Conservation (phyloP, 306 rosid genomes). For the Malus asiatica region DNA sequence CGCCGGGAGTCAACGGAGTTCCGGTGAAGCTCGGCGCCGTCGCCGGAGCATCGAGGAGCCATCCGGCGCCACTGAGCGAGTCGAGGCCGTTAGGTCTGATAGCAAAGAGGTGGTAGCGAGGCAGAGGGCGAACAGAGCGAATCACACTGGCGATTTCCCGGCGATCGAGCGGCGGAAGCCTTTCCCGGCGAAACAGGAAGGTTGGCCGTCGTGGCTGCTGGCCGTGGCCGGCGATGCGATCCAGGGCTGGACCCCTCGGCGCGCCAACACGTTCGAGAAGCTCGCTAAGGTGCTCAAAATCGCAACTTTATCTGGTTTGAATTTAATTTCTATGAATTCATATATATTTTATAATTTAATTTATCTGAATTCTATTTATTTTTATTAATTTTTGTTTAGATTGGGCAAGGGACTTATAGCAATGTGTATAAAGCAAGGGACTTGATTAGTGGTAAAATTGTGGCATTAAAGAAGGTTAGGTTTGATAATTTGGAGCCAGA, state of each 20-base stretch:
- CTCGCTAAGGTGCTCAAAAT: conserved; percentile 58
- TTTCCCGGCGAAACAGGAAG: conserved; percentile 41
- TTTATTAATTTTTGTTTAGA: conserved; percentile 30
- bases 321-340: not conserved
- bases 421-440: conserved; percentile 95
- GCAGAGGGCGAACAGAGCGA: conserved; percentile 21
- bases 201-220: conserved; percentile 94
- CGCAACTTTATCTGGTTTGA: not conserved
- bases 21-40: conserved; percentile 14
- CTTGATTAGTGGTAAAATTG: conserved; percentile 64
- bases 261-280: conserved; percentile 88
- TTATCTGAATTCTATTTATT: not conserved
- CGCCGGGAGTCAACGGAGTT: conserved; percentile 3
- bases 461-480: conserved; percentile 91
- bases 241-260: conserved; percentile 91
- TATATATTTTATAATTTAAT: not conserved
- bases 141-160: conserved; percentile 45
- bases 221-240: conserved; percentile 92
- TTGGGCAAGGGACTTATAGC: conserved; percentile 99
- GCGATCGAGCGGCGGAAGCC: conserved; percentile 51
- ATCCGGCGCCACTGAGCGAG: conserved; percentile 18
- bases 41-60: conserved; percentile 25
- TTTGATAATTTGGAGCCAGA: conserved; percentile 94
- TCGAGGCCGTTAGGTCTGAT: conserved; percentile 11
- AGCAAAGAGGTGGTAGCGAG: conserved; percentile 13